Evolutionary conservation across 2,329 filamentous ascomycete species (phyloP).

Genomic region (Xylariaceae sp.): DNA sequence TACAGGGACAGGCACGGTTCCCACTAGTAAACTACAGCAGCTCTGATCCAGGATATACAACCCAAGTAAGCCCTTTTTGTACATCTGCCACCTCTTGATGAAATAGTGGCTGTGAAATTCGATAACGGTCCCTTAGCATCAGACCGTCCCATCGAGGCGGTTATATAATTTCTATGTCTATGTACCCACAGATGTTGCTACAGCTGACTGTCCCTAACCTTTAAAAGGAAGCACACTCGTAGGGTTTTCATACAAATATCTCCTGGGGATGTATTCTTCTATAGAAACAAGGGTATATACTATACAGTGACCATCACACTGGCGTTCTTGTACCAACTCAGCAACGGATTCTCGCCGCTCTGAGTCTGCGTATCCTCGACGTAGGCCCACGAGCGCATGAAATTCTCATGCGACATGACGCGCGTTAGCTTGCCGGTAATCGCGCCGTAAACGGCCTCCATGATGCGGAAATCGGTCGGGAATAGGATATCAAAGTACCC

Average conservation of each 20-base stretch:
- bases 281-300: neutral
- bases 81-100: too few relatives aligned
- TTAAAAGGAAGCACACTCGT: neutral
- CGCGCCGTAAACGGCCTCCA: slow-evolving; percentile 90
- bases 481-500: slow-evolving; percentile 99
- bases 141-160: too few relatives aligned
- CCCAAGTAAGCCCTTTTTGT: too few relatives aligned
- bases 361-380: slow-evolving; percentile 86
- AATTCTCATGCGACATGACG: slow-evolving; percentile 86
- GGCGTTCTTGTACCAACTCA: slow-evolving; percentile 95
- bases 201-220: neutral
- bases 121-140: too few relatives aligned
- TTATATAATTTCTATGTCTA: too few relatives aligned
- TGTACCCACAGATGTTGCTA: too few relatives aligned
- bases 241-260: neutral
- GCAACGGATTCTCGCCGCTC: slow-evolving; percentile 90
- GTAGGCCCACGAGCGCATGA: slow-evolving; percentile 87
- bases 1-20: too few relatives aligned
- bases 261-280: neutral
- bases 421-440: slow-evolving; percentile 91
- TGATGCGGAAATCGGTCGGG: slow-evolving; percentile 90
- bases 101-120: too few relatives aligned
- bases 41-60: too few relatives aligned
- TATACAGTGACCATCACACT: slow-evolving; percentile 72
- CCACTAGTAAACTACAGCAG: too few relatives aligned